Evolutionary conservation across 208 protist genomes (phyloP).

Genomic region (Acanthamoeba sp.): DNA sequence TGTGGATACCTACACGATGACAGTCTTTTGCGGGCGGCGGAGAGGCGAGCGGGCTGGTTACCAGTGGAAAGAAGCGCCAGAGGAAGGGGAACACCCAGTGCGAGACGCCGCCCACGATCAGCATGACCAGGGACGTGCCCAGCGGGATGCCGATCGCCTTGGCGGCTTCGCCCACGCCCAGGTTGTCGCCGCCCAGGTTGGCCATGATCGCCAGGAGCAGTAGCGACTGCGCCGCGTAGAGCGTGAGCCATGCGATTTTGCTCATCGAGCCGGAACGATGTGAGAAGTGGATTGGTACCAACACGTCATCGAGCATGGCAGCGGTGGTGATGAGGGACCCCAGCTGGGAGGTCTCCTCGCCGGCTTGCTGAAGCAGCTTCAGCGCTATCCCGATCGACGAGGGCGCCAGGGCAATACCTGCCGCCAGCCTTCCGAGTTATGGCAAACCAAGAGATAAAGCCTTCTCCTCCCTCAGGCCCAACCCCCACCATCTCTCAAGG

Average conservation of each 20-base stretch:
- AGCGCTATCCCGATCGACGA: slow-evolving; percentile 75
- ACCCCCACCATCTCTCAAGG: background rate
- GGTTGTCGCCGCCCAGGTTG: background rate
- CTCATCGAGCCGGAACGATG: background rate
- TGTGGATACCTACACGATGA: background rate
- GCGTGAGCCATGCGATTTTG: no score
- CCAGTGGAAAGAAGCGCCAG: slow-evolving; percentile 25
- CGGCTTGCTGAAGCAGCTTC: slow-evolving; percentile 69
- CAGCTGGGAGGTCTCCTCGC: slow-evolving; percentile 30
- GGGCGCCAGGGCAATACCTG: slow-evolving; percentile 71
- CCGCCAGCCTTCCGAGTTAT: slow-evolving; percentile 41
- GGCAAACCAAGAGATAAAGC: background rate
- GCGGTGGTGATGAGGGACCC: slow-evolving; percentile 73
- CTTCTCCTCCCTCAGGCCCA: background rate
- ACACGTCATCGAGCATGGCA: slow-evolving; percentile 74
- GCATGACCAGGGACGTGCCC: background rate
- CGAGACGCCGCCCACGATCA: background rate
- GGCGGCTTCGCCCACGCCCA: slow-evolving; percentile 14
- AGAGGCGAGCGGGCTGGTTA: background rate
- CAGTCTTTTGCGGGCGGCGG: background rate
- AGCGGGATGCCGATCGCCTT: slow-evolving; percentile 43
- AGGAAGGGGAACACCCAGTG: background rate
- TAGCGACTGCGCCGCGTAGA: background rate
- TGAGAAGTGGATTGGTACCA: background rate
- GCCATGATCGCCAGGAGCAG: slow-evolving; percentile 33